Conservation (phyloP, 2,329 filamentous ascomycete species). For the Diaporthe caulivora region DNA sequence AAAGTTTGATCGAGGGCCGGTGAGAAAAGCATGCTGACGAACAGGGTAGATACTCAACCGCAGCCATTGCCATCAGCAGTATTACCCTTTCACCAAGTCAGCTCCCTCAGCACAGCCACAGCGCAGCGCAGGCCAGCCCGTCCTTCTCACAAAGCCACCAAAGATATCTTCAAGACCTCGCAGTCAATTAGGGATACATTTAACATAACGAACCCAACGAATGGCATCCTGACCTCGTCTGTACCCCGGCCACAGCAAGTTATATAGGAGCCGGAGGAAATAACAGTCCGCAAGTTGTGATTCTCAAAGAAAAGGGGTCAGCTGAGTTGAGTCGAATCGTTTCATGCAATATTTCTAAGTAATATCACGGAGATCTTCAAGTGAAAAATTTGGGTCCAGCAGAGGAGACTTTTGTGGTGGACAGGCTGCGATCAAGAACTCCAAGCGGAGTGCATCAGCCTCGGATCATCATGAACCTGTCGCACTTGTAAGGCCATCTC, state of each 20-base stretch:
- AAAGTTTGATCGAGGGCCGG: too few relatives aligned
- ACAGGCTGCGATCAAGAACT: background rate
- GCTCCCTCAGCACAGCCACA: background rate
- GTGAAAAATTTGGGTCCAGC: background rate
- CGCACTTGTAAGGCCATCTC: background rate
- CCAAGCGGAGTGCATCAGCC: constrained; percentile 5
- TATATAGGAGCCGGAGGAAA: background rate
- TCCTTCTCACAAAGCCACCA: background rate
- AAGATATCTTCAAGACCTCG: background rate
- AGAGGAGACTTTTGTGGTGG: too few relatives aligned
- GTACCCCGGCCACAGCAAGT: background rate
- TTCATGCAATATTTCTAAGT: background rate
- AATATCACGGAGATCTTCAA: background rate
- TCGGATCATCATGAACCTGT: background rate
- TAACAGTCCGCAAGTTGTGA: background rate
- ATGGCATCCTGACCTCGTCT: background rate
- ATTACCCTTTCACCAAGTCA: background rate
- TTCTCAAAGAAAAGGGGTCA: background rate
- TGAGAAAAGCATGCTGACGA: too few relatives aligned
- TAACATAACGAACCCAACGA: too few relatives aligned
- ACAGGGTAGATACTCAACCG: background rate
- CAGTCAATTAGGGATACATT: background rate
- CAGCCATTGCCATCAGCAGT: background rate
- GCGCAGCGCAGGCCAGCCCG: background rate
- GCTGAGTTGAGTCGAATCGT: background rate